Evolutionary conservation across 805 yeast species (phyloP).

Genomic region (Saccharomyces paradoxus): DNA sequence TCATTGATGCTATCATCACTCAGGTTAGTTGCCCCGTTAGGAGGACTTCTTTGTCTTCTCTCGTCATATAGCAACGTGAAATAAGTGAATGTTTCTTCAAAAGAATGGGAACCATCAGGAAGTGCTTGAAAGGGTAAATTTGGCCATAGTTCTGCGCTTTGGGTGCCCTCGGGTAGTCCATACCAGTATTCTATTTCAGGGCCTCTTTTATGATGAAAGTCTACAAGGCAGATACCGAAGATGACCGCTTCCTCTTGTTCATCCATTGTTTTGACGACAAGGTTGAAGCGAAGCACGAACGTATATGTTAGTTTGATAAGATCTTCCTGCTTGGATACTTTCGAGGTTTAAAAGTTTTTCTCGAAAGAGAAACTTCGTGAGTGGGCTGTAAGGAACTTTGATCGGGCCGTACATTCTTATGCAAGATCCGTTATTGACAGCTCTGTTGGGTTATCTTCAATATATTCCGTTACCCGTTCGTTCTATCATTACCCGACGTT

Average conservation of each 20-base stretch:
- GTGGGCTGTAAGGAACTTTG: not conserved
- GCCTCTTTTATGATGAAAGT: constrained; percentile 87
- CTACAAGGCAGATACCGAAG: constrained; percentile 81
- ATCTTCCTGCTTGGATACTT: not conserved
- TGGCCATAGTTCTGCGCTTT: constrained; percentile 54
- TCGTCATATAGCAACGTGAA: constrained; percentile 76
- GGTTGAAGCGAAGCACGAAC: not conserved
- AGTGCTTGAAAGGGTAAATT: constrained; percentile 87
- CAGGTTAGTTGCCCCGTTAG: constrained; percentile 35
- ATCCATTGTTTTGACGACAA: not conserved
- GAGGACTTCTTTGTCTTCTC: constrained; percentile 27
- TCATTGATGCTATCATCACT: constrained; percentile 28
- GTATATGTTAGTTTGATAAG: not conserved
- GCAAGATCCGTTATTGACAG: not conserved
- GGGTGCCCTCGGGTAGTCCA: constrained; percentile 34
- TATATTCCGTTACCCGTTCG: not conserved
- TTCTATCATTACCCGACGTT: not conserved
- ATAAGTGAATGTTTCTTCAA: constrained; percentile 86
- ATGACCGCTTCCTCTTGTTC: constrained; percentile 29
- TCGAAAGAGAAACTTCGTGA: not conserved
- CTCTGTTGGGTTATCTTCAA: not conserved
- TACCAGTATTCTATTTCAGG: constrained; percentile 94
- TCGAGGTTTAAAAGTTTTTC: not conserved
- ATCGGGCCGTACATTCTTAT: not conserved
- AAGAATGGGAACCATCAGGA: constrained; percentile 93